These are phyloP conservation scores for Litsea cubeba DNA, from an alignment of 164 flowering plant species.

Conservation along the genomic window DNA sequence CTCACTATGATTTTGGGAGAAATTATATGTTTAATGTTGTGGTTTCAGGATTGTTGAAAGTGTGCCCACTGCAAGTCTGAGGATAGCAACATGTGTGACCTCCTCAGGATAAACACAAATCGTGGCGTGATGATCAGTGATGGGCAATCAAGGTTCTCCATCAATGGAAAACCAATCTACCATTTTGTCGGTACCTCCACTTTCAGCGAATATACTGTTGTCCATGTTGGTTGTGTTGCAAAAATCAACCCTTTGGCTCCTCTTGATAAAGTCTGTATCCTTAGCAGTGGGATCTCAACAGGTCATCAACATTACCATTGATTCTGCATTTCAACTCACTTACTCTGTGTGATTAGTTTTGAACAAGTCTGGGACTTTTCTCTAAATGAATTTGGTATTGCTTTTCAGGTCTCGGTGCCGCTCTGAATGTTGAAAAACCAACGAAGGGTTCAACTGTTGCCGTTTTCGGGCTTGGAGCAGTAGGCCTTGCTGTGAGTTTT, in stretches of 20 bases:
- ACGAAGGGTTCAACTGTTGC: slow-evolving; percentile 54
- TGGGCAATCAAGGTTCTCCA: slow-evolving; percentile 49
- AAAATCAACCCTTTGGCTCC: slow-evolving; percentile 76
- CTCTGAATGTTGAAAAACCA: slow-evolving; percentile 82
- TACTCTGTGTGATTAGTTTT: too few relatives aligned
- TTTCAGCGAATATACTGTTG: slow-evolving; percentile 77
- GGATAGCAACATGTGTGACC: slow-evolving; percentile 71
- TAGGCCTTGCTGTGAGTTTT: slow-evolving; percentile 68
- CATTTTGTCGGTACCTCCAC: slow-evolving; percentile 82
- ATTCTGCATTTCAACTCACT: neutral
- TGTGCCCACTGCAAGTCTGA: too few relatives aligned
- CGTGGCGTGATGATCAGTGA: slow-evolving; percentile 62
- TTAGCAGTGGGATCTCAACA: slow-evolving; percentile 70
- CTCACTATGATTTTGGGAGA: too few relatives aligned
- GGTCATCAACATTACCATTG: neutral
- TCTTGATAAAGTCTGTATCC: slow-evolving; percentile 65
- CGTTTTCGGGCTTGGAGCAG: slow-evolving; percentile 77
- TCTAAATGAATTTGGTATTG: neutral
- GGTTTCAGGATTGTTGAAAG: too few relatives aligned
- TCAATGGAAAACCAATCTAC: slow-evolving; percentile 53
- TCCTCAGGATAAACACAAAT: slow-evolving; percentile 58
- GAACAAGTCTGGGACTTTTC: neutral
- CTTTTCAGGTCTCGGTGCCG: slow-evolving; percentile 66
- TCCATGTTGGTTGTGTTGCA: slow-evolving; percentile 68
- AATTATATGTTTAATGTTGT: too few relatives aligned